phyloP scores from a whole-genome alignment of 2,329 filamentous ascomycete genomes.

The Arachnomyces sp. region DNA sequence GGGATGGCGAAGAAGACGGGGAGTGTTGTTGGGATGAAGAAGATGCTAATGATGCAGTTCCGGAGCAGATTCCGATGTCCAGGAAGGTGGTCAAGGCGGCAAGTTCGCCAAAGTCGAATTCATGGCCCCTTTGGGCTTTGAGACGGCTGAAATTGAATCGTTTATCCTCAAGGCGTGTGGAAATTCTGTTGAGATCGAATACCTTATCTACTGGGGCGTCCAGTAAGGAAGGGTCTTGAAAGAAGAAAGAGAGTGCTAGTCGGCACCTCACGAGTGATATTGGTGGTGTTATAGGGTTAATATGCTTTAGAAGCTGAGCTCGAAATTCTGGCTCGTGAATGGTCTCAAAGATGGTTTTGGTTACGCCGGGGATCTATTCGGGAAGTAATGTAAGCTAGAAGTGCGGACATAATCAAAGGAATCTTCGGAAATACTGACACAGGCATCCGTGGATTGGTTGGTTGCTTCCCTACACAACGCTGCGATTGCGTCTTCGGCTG shows the following conservation, averaged over 20 bases:
- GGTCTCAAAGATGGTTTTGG: slow-evolving; percentile 21
- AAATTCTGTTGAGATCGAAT: slow-evolving; percentile 25
- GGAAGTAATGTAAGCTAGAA: slow-evolving; percentile 5
- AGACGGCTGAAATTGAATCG: slow-evolving; percentile 26
- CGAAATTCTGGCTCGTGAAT: slow-evolving; percentile 33
- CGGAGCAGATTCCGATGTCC: slow-evolving; percentile 67
- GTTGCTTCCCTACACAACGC: slow-evolving; percentile 16
- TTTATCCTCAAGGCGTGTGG: slow-evolving; percentile 19
- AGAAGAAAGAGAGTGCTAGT: slow-evolving; percentile 31
- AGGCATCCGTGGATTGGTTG: neutral
- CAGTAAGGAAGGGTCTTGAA: slow-evolving; percentile 20
- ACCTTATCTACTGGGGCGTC: slow-evolving; percentile 19
- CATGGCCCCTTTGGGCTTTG: slow-evolving; percentile 15
- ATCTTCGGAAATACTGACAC: slow-evolving; percentile 7
- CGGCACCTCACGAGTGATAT: slow-evolving; percentile 34
- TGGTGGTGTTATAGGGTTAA: slow-evolving; percentile 28
- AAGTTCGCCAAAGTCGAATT: slow-evolving; percentile 59
- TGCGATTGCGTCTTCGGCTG: slow-evolving; percentile 27
- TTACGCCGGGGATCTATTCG: slow-evolving; percentile 24
- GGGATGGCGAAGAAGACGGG: slow-evolving; percentile 7
- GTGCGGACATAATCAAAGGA: too few relatives aligned
- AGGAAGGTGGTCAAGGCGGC: slow-evolving; percentile 60
- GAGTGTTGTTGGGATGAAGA: slow-evolving; percentile 13
- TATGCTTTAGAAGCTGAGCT: slow-evolving; percentile 33
- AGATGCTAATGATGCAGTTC: slow-evolving; percentile 20